Evolutionary conservation across 2,329 filamentous ascomycete genomes (phyloP), one percentile per base, ranked within the genome.

Genomic region (Fusarium sacchari): DNA sequence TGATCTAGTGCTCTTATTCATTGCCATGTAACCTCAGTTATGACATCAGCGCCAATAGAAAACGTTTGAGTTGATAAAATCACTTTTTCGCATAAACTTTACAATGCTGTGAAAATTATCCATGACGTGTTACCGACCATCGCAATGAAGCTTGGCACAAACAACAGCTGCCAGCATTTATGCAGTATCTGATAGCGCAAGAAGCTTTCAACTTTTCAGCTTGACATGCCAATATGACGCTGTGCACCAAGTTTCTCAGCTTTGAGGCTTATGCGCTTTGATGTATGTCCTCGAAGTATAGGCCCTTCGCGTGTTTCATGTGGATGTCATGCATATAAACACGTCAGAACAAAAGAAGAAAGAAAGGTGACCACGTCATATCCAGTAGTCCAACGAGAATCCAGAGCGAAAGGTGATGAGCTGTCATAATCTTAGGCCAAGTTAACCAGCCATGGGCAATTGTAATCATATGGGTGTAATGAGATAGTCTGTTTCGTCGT

Each of bases 331-430:
- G 30, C 46, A 53, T 36, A 3, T 14, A 37, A 50, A 52, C 64
- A 67, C 53, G 64, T 43, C 65, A 66, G 37, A 22, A 13, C 14
- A 28, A 47, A 37, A 37, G n/a, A 24, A 47, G 22, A 42, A 32
- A 36, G n/a, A n/a, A 46, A 34, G 1, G 20, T n/a, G 30, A 10
- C 46, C 46, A 67, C 65, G 46, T 62, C 55, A 49, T 37, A 24
- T 20, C 7, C 14, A 24, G 20, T 6, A n/a, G 2, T 18, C 7
- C 9, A 3, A 7, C 3, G 7, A 12, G 7, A 6, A 3, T 13
- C 13, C 2, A 22, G 2, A 11, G 9, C 24, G 6, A 49, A n/a
- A 17, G 2, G 0, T 1, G 3, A n/a, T 5, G 7, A 6, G 3
- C 2, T 20, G 8, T 24, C 20, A 20, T 9, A 3, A 7, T n/a